A percentile compares a stretch with the other conserved stretches of the same genome.
Evolutionary conservation across 306 rosid species (phyloP).

Genomic region (Trifolium fragiferum): DNA sequence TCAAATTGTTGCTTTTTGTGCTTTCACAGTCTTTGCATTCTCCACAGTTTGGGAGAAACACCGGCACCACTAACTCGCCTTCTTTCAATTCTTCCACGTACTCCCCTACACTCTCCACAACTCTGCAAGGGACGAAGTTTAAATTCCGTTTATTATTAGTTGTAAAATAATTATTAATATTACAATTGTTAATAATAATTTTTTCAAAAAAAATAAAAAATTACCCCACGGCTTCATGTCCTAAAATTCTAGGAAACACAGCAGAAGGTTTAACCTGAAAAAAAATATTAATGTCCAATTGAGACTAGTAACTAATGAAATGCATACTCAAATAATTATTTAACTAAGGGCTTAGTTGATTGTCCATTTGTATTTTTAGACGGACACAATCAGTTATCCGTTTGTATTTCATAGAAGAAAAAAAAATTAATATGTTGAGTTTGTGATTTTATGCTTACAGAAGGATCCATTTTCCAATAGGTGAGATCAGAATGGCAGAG

Average conservation of each 20-base stretch:
- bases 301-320: too few relatives aligned
- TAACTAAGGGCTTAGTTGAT: too few relatives aligned
- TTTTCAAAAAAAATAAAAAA: too few relatives aligned
- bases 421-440: too few relatives aligned
- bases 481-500: conserved; percentile 64
- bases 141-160: too few relatives aligned
- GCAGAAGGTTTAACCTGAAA: conserved; percentile 37
- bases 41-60: conserved; percentile 55
- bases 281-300: neutral
- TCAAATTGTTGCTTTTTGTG: conserved; percentile 56
- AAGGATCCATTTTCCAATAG: conserved; percentile 50
- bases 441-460: neutral
- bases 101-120: conserved; percentile 73
- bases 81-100: conserved; percentile 59
- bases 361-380: too few relatives aligned
- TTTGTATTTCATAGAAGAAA: too few relatives aligned
- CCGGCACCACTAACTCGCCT: conserved; percentile 66
- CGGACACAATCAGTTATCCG: too few relatives aligned
- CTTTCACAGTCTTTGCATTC: conserved; percentile 69
- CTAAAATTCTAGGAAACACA: conserved; percentile 46
- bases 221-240: conserved; percentile 80
- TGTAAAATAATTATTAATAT: neutral
- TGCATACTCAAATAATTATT: too few relatives aligned
- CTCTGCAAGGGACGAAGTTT: conserved; percentile 28
- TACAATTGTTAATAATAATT: neutral